Conservation (phyloP, 139 green algal genomes). For the Dunaliella sp. region DNA sequence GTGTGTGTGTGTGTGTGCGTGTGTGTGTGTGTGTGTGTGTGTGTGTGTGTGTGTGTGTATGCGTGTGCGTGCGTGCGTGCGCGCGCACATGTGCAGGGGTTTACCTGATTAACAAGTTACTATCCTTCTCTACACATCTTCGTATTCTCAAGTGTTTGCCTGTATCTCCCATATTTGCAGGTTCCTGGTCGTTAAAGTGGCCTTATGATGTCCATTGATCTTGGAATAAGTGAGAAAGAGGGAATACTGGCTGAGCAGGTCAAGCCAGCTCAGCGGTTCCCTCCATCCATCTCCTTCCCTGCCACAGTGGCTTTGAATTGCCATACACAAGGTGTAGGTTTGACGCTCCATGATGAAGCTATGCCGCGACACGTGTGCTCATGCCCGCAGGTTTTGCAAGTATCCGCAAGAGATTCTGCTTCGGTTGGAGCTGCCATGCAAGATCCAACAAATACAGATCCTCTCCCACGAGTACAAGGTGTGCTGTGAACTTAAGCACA, state of each 20-base stretch:
- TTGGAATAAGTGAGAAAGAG: neutral
- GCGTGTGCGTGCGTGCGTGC: neutral
- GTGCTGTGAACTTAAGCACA: too few species aligned
- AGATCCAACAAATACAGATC: constrained; percentile 87
- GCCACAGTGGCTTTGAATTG: too few species aligned
- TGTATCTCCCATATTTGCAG: neutral
- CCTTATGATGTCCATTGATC: too few species aligned
- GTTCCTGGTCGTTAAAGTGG: too few species aligned
- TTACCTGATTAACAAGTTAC: neutral
- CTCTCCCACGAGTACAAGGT: constrained; percentile 94
- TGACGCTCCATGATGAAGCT: too few species aligned
- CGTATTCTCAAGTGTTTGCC: neutral
- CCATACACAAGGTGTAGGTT: too few species aligned
- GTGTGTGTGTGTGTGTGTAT: neutral
- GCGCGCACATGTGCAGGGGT: neutral
- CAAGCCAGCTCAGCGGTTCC: too few species aligned
- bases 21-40: neutral
- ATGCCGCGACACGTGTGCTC: too few species aligned
- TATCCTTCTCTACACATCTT: neutral
- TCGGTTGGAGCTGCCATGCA: constrained; percentile 59
- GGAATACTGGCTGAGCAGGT: neutral
- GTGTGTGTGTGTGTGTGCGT: neutral
- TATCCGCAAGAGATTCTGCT: constrained; percentile 85
- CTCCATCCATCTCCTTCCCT: too few species aligned
- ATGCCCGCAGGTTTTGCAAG: constrained; percentile 62